Evolutionary conservation across 352 stramenopile genomes (phyloP).

Genomic region (Phytophthora boehmeriae): DNA sequence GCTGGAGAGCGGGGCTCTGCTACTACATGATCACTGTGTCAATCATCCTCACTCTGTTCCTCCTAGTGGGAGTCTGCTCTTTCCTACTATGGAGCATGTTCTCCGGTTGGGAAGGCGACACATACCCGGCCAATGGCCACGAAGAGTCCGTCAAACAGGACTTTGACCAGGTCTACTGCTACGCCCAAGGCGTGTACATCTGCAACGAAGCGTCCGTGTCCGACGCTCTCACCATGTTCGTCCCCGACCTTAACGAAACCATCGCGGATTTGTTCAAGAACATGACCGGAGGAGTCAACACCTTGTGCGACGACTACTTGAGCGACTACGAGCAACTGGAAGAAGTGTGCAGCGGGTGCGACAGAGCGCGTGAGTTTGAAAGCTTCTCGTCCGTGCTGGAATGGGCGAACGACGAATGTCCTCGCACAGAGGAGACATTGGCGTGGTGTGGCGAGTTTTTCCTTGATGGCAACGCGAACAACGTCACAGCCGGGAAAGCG

Average conservation of each 20-base stretch:
- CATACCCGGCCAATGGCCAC: constrained; percentile 48
- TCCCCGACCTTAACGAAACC: constrained; percentile 39
- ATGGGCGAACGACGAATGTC: constrained; percentile 81
- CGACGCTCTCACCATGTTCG: constrained; percentile 57
- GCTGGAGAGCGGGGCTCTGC: constrained; percentile 55
- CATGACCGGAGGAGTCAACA: constrained; percentile 55
- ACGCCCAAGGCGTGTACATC: constrained; percentile 70
- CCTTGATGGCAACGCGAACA: constrained; percentile 28
- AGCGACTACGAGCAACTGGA: constrained; percentile 40
- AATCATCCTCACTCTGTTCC: constrained; percentile 57
- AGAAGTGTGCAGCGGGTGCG: constrained; percentile 59
- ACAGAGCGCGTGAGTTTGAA: constrained; percentile 53
- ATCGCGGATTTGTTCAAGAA: constrained; percentile 39
- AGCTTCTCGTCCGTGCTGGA: constrained; percentile 75
- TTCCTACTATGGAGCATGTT: constrained; percentile 56
- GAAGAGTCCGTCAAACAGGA: constrained; percentile 50
- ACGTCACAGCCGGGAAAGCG: constrained; percentile 34
- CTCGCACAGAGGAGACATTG: constrained; percentile 46
- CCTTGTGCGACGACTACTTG: constrained; percentile 55
- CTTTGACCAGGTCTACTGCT: constrained; percentile 77
- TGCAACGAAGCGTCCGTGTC: constrained; percentile 58
- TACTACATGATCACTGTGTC: constrained; percentile 60
- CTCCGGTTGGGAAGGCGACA: constrained; percentile 44
- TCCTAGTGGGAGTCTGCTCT: constrained; percentile 42
- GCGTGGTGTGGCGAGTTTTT: constrained; percentile 74